These are phyloP conservation scores for Discostella stelligera DNA, from an alignment of 352 stramenopile species.

Conservation along the genomic window DNA sequence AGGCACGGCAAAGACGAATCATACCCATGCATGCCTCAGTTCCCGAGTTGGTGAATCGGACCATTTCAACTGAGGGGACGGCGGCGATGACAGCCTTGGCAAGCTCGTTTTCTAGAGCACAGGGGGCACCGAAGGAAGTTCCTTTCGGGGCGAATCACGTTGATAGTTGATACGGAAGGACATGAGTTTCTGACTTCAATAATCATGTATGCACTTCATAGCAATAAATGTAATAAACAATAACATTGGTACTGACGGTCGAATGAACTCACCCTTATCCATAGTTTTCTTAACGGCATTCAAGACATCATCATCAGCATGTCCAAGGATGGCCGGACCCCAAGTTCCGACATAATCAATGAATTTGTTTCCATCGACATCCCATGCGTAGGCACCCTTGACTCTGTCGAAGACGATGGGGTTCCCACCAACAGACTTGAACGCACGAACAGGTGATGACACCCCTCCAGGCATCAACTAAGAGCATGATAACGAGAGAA, in stretches of 20 bases:
- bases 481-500: slow-evolving; percentile 5
- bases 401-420: slow-evolving; percentile 87
- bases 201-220: background rate
- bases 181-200: background rate
- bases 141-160: slow-evolving; percentile 26
- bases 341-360: slow-evolving; percentile 88
- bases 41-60: slow-evolving; percentile 89
- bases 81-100: slow-evolving; percentile 87
- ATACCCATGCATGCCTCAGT: slow-evolving; percentile 90
- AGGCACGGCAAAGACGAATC: slow-evolving; percentile 86
- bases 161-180: slow-evolving; percentile 17
- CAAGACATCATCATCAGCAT: slow-evolving; percentile 87
- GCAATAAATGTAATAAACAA: background rate
- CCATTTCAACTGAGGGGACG: slow-evolving; percentile 88
- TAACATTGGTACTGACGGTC: background rate
- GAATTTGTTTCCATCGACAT: slow-evolving; percentile 87
- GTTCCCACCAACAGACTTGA: slow-evolving; percentile 88
- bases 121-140: slow-evolving; percentile 87
- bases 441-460: slow-evolving; percentile 86
- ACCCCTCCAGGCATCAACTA: slow-evolving; percentile 88
- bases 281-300: slow-evolving; percentile 82
- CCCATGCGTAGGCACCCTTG: slow-evolving; percentile 87
- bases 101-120: slow-evolving; percentile 85
- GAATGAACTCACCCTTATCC: slow-evolving; percentile 70
- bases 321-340: slow-evolving; percentile 87